Conservation (phyloP, 805 yeast species). For the Suhomyces tanzawaensis region DNA sequence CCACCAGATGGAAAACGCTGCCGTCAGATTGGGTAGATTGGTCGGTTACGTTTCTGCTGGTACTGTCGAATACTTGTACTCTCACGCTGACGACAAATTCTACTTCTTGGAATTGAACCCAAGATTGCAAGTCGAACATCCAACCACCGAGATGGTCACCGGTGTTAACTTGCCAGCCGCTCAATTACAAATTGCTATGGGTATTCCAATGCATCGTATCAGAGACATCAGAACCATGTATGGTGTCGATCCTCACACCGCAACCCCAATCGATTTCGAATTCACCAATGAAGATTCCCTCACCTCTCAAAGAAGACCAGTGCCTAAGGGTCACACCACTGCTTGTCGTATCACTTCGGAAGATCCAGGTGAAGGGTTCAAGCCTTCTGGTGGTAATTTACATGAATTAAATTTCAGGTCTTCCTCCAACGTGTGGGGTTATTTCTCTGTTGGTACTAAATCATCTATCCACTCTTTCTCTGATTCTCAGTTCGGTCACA, state of each 20-base stretch:
- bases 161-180: constrained; percentile 99
- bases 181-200: constrained; percentile 98
- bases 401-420: constrained; percentile 97
- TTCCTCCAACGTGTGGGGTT: constrained; percentile 98
- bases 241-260: constrained; percentile 93
- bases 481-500: constrained; percentile 98
- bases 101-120: constrained; percentile 97
- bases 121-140: constrained; percentile 99
- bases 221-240: constrained; percentile 88
- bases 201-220: constrained; percentile 94
- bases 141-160: constrained; percentile 98
- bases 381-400: constrained; percentile 95
- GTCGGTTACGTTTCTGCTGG: constrained; percentile 99
- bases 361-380: constrained; percentile 99
- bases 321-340: constrained; percentile 97
- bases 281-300: constrained; percentile 71
- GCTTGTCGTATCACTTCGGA: constrained; percentile 99
- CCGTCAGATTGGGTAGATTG: constrained; percentile 91
- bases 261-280: constrained; percentile 87
- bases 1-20: constrained; percentile 91
- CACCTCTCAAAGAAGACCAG: constrained; percentile 84
- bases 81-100: constrained; percentile 90
- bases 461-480: constrained; percentile 97
- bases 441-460: constrained; percentile 93
- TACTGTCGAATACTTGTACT: constrained; percentile 95